A percentile compares a stretch with the other conserved stretches of the same genome.
phyloP scores from a whole-genome alignment of 768 basidiomycete species.

The Hydnomerulius pinastri region DNA sequence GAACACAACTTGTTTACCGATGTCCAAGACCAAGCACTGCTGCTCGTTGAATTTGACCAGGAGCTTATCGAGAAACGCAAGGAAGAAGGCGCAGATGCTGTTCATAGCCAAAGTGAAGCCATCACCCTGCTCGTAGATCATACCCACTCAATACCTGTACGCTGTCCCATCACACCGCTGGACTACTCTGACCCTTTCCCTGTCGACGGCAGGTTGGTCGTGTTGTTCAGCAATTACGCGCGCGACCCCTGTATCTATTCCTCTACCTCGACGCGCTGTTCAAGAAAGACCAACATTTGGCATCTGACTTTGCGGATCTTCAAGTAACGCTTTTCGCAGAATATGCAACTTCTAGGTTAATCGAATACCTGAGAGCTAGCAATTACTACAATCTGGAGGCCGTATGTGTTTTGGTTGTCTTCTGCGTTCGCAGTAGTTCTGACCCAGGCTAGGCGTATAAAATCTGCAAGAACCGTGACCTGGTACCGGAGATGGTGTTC shows the following conservation, averaged over 20 bases:
- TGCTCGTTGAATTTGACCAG: conserved; percentile 93
- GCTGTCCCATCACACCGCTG: conserved; percentile 22
- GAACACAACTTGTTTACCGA: conserved; percentile 94
- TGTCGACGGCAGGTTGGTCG: conserved; percentile 63
- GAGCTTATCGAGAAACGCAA: conserved; percentile 69
- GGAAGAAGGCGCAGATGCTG: conserved; percentile 40
- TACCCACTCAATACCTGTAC: conserved; percentile 92
- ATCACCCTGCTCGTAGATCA: conserved; percentile 90
- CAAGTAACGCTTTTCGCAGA: conserved; percentile 94
- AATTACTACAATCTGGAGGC: conserved; percentile 89
- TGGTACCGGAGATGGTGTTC: conserved; percentile 97
- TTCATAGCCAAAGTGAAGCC: conserved; percentile 64
- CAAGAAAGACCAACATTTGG: conserved; percentile 80
- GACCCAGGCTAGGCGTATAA: conserved; percentile 66
- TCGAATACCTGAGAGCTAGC: conserved; percentile 90
- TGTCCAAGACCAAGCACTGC: conserved; percentile 89
- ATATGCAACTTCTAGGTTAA: conserved; percentile 72
- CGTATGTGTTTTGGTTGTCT: conserved; percentile 38
- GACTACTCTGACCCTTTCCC: background rate
- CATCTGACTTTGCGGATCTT: conserved; percentile 79
- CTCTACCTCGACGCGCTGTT: conserved; percentile 91
- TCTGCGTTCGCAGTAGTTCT: background rate
- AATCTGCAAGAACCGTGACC: conserved; percentile 80
- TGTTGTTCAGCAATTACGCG: conserved; percentile 85
- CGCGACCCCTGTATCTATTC: conserved; percentile 80